Conservation (phyloP, 352 stramenopile genomes). For the Globisporangium lucens region DNA sequence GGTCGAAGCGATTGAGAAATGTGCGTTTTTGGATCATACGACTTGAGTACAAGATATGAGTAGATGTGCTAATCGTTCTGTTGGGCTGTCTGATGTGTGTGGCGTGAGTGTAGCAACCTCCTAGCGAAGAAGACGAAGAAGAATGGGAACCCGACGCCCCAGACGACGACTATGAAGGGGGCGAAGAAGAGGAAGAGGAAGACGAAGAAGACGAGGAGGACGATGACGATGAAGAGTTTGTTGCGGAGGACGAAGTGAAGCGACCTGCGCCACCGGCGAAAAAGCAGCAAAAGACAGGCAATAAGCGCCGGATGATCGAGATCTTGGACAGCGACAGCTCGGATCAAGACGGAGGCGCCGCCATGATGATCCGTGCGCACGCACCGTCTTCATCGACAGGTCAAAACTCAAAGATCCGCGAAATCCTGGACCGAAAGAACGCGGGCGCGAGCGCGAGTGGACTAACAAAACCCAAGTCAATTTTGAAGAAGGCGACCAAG, state of each 20-base stretch:
- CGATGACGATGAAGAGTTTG: constrained; percentile 24
- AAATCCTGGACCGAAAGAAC: constrained; percentile 13
- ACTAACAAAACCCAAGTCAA: constrained; percentile 28
- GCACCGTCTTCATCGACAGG: constrained; percentile 2
- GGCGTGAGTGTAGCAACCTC: not conserved
- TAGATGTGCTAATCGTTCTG: not conserved
- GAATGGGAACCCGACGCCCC: constrained; percentile 32
- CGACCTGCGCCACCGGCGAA: constrained; percentile 9
- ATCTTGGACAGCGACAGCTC: constrained; percentile 48
- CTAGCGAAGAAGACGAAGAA: constrained; percentile 36
- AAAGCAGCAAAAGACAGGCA: constrained; percentile 12
- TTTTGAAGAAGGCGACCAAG: constrained; percentile 34
- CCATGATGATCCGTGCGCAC: constrained; percentile 11
- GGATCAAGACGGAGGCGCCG: constrained; percentile 28
- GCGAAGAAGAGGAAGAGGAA: constrained; percentile 27
- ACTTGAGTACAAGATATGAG: not conserved
- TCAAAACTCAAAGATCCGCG: constrained; percentile 14
- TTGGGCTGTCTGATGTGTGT: not conserved
- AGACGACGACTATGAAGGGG: constrained; percentile 32
- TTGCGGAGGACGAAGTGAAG: constrained; percentile 31
- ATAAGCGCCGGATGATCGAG: constrained; percentile 52
- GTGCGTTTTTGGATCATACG: constrained; percentile 8
- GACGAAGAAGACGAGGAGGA: constrained; percentile 32
- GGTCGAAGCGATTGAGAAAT: constrained; percentile 24
- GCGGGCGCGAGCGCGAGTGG: not conserved